Evolutionary conservation across 805 yeast genomes (phyloP).

Genomic region (Hanseniaspora lindneri): DNA sequence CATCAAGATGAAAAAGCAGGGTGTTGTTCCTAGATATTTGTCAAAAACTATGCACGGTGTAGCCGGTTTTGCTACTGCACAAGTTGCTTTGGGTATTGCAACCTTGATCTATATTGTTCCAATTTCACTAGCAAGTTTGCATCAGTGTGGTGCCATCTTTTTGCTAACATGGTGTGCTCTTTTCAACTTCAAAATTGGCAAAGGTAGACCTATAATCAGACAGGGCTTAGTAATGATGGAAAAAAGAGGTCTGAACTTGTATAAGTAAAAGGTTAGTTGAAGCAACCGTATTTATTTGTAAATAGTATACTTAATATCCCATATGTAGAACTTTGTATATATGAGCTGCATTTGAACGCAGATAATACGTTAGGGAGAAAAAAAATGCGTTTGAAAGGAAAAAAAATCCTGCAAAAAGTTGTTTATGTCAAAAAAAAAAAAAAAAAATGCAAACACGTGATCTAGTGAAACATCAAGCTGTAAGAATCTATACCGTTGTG

Average conservation of each 20-base stretch:
- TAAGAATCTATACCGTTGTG: too few relatives aligned
- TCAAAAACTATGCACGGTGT: constrained; percentile 48
- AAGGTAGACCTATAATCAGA: constrained; percentile 40
- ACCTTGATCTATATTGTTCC: constrained; percentile 87
- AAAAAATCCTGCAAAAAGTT: too few relatives aligned
- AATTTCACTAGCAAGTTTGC: constrained; percentile 82
- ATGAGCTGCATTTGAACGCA: too few relatives aligned
- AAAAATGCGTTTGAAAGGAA: too few relatives aligned
- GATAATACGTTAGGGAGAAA: too few relatives aligned
- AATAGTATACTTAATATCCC: too few relatives aligned
- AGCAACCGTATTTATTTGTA: too few relatives aligned
- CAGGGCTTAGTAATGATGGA: constrained; percentile 29
- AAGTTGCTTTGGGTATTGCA: constrained; percentile 73
- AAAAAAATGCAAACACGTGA: too few relatives aligned
- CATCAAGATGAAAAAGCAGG: constrained; percentile 36
- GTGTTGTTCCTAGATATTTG: constrained; percentile 45
- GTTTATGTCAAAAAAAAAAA: too few relatives aligned
- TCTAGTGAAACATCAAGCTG: too few relatives aligned
- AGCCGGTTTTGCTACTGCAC: constrained; percentile 75
- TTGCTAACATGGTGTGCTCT: constrained; percentile 68
- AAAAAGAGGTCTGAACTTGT: constrained; percentile 23
- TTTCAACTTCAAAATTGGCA: constrained; percentile 44
- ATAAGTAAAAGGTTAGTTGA: constrained; percentile 16
- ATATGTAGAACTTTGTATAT: too few relatives aligned
- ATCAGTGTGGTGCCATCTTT: constrained; percentile 94